Conservation (phyloP, 805 yeast genomes). For the Metschnikowia rubicola region DNA sequence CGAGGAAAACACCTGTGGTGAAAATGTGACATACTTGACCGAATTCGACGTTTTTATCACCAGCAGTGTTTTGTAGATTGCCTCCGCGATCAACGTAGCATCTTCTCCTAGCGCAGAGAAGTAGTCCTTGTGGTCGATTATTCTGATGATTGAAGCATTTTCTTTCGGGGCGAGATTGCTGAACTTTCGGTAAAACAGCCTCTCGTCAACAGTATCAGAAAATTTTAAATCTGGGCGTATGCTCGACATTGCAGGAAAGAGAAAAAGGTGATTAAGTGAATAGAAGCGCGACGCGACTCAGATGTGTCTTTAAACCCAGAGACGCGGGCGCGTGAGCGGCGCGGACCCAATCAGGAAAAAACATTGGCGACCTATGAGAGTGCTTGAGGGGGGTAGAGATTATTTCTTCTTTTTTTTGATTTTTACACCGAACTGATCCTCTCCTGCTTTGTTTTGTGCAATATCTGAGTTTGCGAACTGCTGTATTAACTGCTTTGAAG, state of each 20-base stretch:
- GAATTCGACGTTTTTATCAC: constrained; percentile 62
- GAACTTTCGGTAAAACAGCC: constrained; percentile 43
- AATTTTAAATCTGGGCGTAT: constrained; percentile 46
- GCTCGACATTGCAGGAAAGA: constrained; percentile 29
- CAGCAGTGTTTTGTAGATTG: constrained; percentile 77
- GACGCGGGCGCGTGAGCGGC: too few species aligned
- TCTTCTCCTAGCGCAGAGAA: constrained; percentile 72
- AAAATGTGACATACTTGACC: constrained; percentile 66
- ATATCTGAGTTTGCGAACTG: too few species aligned
- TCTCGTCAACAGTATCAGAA: constrained; percentile 41
- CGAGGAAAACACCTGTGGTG: constrained; percentile 67
- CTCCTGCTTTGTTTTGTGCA: too few species aligned
- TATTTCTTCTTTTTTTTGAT: too few species aligned
- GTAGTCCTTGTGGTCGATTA: constrained; percentile 79
- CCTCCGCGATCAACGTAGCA: constrained; percentile 79
- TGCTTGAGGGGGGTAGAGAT: too few species aligned
- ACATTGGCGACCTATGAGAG: too few species aligned
- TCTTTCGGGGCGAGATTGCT: constrained; percentile 48
- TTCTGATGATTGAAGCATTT: constrained; percentile 49
- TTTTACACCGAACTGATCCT: too few species aligned
- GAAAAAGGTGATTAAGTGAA: not conserved
- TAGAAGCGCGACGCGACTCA: constrained; percentile 9
- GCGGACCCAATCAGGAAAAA: too few species aligned
- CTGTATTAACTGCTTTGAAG: too few species aligned
- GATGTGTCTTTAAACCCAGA: not conserved